Base-by-base conservation (phyloP, 2,329 filamentous ascomycete species). In the Xylaria sp. region DNA sequence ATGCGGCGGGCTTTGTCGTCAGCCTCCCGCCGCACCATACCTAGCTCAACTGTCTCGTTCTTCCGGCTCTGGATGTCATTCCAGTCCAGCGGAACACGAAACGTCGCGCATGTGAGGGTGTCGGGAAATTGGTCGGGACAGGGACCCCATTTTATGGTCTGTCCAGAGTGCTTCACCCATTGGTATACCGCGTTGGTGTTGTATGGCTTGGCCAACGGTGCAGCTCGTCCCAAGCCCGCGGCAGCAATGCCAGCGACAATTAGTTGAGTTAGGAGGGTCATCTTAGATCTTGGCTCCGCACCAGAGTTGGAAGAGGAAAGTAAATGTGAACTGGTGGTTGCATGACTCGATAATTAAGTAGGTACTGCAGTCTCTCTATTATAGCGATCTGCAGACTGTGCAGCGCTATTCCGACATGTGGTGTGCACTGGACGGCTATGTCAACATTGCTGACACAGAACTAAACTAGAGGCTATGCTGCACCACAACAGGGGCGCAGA, bases 71-170 rank as follows among this genome's bases (percentile, higher is more conserved):
- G 13, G 6, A 67, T 58, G 31, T 68, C 10, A 49, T 71, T 66
- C 75, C 76, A 78, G 65, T 77, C 74, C 11, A 77, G 59, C 26
- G 76, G 76, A 9, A 76, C 76, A 3, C 28, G 67, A 53, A 70
- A 74, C n/a, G 69, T 77, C 6, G 73, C 75, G 49, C 76, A 78
- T 2, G 73, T 76, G 26, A 74, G 53, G 42, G 69, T 73, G 13
- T 20, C 48, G 1, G 68, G 68, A 36, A 68, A 69, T 1, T 3
- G 4, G 17, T 72, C 70, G 3, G 67, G 23, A 33, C 71, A 73
- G 40, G 71, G 26, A 0, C 70, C 70, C 71, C 71, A 73, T 64
- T 58, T 54, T 44, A 73, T 70, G 2, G 10, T 63, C 63, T 71
- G 70, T 3, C 51, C 40, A 31, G 54, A 65, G 0, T 65, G 42